Evolutionary conservation across 2,329 filamentous ascomycete species (phyloP), one percentile per base, ranked within the genome.

Genomic region (Arthrobotrys pseudoclavata): DNA sequence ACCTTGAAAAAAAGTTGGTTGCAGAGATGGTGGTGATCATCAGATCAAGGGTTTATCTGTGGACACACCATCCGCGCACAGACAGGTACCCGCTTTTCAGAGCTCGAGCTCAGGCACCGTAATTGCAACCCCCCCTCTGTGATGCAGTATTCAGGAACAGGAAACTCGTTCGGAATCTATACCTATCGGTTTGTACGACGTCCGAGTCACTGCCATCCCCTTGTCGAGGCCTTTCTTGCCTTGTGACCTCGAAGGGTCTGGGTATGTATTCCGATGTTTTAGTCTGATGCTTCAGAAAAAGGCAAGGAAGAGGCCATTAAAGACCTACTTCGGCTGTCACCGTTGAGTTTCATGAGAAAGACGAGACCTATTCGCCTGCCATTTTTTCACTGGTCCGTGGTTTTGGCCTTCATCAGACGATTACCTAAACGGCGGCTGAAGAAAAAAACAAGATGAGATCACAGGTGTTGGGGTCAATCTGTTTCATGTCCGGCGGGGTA

Each of bases 401-500:
- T 40, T 40, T 3, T 40, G 13, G 12, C 12, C 50, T 31, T 53
- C 24, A 53, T 34, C 50, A 53, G 50, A 53, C 50, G 50, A 53
- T 53, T 53, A 53, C 20, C 50, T 53, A 53, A 53, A 34, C 15
- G 26, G 22, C 13, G 5, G 48, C n/a, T 12, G n/a, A 34, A 52
- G 22, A 52, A 20, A 9, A n/a, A 29, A 42, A 26, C 1, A 57
- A 40, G 67, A 64, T 66, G 55, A 60, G 60, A 66, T 72, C 69
- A 63, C 34, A 50, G 42, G 29, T 47, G 53, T 68, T 55, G 34
- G 26, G 63, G 50, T 52, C 34, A 29, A 48, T 50, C 55, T 42
- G 71, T 76, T 76, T 76, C 71, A 76, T 57, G 52, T 69, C 64
- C 71, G 69, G 71, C 71, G 71, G 71, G 71, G 71, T 64, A 69